Evolutionary conservation across 805 yeast genomes (phyloP).

Genomic region (Sungouiozyma intestinalis): DNA sequence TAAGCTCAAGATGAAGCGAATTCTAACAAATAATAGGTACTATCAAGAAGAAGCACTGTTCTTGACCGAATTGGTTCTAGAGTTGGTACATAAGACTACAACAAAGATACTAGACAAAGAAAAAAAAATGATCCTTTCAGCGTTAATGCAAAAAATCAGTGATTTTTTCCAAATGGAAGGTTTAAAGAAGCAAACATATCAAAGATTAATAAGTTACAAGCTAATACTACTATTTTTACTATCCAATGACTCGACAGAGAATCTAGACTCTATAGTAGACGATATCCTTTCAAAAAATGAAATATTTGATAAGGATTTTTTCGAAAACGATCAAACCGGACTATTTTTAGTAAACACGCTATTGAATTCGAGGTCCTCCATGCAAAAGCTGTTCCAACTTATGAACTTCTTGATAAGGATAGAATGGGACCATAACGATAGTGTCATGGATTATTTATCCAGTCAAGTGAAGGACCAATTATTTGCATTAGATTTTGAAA

Average conservation of each 20-base stretch:
- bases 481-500: neutral
- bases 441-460: neutral
- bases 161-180: constrained; percentile 10
- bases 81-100: constrained; percentile 19
- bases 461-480: neutral
- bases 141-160: constrained; percentile 12
- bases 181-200: constrained; percentile 18
- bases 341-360: neutral
- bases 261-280: constrained; percentile 17
- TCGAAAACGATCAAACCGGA: constrained; percentile 33
- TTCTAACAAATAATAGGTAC: constrained; percentile 26
- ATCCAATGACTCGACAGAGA: constrained; percentile 12
- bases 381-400: too few species aligned
- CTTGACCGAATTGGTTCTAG: constrained; percentile 35
- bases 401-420: neutral
- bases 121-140: constrained; percentile 9
- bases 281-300: constrained; percentile 26
- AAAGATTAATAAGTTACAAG: constrained; percentile 32
- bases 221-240: constrained; percentile 19
- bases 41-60: constrained; percentile 41
- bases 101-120: too few species aligned
- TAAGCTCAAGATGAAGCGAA: constrained; percentile 27
- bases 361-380: neutral
- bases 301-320: constrained; percentile 22
- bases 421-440: neutral